These are phyloP conservation scores for Leptosphaerulina australis DNA, from an alignment of 2,329 filamentous ascomycete species.

Conservation along the genomic window DNA sequence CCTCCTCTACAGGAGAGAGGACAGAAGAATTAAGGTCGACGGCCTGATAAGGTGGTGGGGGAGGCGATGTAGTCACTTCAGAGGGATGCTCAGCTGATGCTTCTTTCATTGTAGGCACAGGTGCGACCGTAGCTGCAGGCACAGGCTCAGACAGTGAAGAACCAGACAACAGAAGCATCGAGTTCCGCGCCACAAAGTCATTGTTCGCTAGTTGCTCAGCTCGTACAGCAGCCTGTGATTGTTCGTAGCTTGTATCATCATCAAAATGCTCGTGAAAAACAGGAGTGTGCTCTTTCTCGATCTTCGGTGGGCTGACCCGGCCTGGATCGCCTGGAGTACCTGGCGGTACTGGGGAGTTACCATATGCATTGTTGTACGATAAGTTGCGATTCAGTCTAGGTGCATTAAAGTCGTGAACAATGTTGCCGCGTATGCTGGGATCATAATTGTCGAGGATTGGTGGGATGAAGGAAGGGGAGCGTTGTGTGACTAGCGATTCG, in stretches of 20 bases:
- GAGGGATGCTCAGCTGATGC: conserved; percentile 19
- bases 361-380: conserved; percentile 44
- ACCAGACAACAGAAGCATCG: conserved; percentile 39
- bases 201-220: conserved; percentile 57
- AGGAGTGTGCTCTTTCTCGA: conserved; percentile 59
- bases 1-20: conserved; percentile 45
- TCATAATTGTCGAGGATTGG: conserved; percentile 66
- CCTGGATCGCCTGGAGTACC: conserved; percentile 25
- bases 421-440: conserved; percentile 66
- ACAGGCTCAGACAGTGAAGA: conserved; percentile 27
- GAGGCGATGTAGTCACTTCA: conserved; percentile 16
- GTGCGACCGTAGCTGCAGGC: conserved; percentile 7
- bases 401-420: conserved; percentile 69
- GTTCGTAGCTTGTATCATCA: conserved; percentile 53
- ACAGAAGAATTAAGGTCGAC: conserved; percentile 33
- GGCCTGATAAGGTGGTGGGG: conserved; percentile 26
- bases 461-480: conserved; percentile 51
- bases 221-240: conserved; percentile 51
- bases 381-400: conserved; percentile 58
- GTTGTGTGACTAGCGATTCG: conserved; percentile 57
- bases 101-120: conserved; percentile 20
- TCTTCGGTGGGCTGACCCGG: conserved; percentile 43
- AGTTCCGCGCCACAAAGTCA: conserved; percentile 55
- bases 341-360: conserved; percentile 18
- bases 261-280: conserved; percentile 67